Evolutionary conservation across 108 stramenopile genomes (phyloP).

Genomic region (Craspedostauros australis): DNA sequence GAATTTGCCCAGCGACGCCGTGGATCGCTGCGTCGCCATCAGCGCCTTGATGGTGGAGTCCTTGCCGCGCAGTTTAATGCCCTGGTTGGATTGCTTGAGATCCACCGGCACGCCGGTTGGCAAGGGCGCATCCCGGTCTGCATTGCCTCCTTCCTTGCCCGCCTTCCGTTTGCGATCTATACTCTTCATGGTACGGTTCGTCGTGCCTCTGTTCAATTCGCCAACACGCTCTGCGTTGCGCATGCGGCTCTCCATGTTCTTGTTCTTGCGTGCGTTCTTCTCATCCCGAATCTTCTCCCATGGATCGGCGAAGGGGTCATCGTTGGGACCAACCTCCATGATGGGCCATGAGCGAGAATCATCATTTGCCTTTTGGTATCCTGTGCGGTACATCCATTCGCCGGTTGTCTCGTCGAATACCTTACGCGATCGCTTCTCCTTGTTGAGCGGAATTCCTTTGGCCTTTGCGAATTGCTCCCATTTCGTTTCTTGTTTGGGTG

Average conservation of each 20-base stretch:
- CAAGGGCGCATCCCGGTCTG: conserved; percentile 27
- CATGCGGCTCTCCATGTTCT: conserved; percentile 67
- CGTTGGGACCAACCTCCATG: conserved; percentile 80
- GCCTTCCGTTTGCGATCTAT: conserved; percentile 38
- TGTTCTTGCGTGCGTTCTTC: conserved; percentile 57
- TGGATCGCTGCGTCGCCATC: conserved; percentile 70
- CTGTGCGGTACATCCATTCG: conserved; percentile 79
- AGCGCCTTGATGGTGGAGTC: conserved; percentile 59
- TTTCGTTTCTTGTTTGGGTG: conserved; percentile 78
- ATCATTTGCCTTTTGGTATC: conserved; percentile 67
- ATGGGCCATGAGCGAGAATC: conserved; percentile 81
- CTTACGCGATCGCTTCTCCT: conserved; percentile 83
- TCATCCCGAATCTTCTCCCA: conserved; percentile 75
- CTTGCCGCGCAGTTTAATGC: conserved; percentile 50
- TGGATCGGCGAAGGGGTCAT: conserved; percentile 76
- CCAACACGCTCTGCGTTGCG: conserved; percentile 73
- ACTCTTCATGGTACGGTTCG: conserved; percentile 50
- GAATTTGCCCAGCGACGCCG: conserved; percentile 79
- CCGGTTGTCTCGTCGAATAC: conserved; percentile 86
- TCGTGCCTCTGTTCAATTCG: conserved; percentile 55
- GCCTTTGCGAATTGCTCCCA: conserved; percentile 88
- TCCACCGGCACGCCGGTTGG: conserved; percentile 77
- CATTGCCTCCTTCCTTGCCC: conserved; percentile 43
- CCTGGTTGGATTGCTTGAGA: conserved; percentile 21
- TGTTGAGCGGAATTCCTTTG: conserved; percentile 74